Evolutionary conservation across 345 rosid species (phyloP).

Genomic region (Eucalyptus marginata): DNA sequence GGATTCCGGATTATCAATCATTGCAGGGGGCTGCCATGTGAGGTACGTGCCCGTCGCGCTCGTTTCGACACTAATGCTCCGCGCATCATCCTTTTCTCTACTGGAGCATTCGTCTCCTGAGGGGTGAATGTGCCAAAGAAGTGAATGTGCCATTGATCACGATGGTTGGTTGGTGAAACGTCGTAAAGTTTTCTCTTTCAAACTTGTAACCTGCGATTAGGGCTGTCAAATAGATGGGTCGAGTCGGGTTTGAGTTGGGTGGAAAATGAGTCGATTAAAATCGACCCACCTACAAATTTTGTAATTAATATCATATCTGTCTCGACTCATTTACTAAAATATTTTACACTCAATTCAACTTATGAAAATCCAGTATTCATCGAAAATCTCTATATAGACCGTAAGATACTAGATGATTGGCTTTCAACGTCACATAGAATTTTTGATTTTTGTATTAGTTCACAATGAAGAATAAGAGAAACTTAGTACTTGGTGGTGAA

Average conservation of each 20-base stretch:
- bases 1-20: neutral
- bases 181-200: neutral
- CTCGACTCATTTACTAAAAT: too few relatives aligned
- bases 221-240: accelerated
- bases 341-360: too few relatives aligned
- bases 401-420: neutral
- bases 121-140: neutral
- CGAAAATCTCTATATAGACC: accelerated
- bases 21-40: neutral
- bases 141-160: neutral
- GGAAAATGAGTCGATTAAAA: accelerated
- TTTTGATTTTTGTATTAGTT: neutral
- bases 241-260: accelerated
- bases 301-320: accelerated
- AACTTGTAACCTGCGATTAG: accelerated
- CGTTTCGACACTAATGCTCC: neutral
- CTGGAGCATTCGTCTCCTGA: neutral
- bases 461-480: neutral
- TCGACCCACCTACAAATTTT: too few relatives aligned
- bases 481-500: neutral
- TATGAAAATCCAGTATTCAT: too few relatives aligned
- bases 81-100: neutral
- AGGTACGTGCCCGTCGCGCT: neutral
- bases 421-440: neutral
- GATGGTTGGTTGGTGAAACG: neutral